A percentile compares a stretch with the other conserved stretches of the same genome.
phyloP scores from a whole-genome alignment of 495 filamentous ascomycete genomes.

The Neurospora sp. region DNA sequence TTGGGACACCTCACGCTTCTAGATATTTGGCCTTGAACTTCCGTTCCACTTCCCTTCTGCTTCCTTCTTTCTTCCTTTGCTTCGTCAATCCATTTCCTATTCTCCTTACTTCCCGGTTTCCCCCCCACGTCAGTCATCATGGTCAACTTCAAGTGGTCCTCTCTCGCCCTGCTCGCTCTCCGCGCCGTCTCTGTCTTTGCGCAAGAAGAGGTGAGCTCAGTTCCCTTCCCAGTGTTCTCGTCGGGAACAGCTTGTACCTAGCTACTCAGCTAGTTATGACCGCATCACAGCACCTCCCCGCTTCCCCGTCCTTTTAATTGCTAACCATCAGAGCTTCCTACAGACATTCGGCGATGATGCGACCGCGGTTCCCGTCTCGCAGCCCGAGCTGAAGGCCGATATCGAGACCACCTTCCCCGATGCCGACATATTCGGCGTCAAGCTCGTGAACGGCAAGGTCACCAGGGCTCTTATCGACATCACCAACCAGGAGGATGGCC shows the following conservation, averaged over 20 bases:
- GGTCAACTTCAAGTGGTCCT: conserved; percentile 62
- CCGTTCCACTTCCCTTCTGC: background rate
- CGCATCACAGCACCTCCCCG: conserved; percentile 1
- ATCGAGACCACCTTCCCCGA: conserved; percentile 73
- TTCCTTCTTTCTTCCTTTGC: conserved; percentile 1
- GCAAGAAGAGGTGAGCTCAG: conserved; percentile 47
- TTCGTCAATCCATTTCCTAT: conserved; percentile 4
- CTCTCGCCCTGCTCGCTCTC: conserved; percentile 60
- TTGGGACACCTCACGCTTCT: background rate
- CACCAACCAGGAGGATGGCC: conserved; percentile 69
- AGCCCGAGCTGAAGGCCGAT: conserved; percentile 57
- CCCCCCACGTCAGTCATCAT: conserved; percentile 38
- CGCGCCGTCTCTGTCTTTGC: conserved; percentile 54
- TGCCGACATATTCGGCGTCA: conserved; percentile 87
- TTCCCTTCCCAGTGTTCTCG: conserved; percentile 13
- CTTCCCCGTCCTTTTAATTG: background rate
- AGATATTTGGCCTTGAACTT: background rate
- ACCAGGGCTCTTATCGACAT: conserved; percentile 74
- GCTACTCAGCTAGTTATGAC: background rate
- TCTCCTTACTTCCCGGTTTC: conserved; percentile 13
- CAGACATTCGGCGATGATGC: conserved; percentile 14
- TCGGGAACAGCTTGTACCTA: background rate
- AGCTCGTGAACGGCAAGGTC: conserved; percentile 87
- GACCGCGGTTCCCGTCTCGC: conserved; percentile 35
- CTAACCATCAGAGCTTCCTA: conserved; percentile 12